Base-by-base conservation (phyloP, 2,329 filamentous ascomycete genomes). In the Colletotrichum caudatum region DNA sequence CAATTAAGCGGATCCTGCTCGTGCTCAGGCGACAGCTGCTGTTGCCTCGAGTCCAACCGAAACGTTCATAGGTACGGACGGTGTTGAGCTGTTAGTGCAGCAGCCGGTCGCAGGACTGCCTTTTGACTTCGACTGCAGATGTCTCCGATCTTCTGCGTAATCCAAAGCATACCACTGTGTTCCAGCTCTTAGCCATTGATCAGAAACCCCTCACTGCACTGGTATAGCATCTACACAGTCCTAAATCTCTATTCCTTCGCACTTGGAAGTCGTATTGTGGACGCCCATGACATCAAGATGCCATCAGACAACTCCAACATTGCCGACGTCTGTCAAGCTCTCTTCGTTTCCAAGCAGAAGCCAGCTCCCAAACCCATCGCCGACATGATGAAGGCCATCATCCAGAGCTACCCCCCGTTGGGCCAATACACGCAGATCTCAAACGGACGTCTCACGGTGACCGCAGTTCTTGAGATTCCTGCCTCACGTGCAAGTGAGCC, bases 371-470 rank as follows among this genome's bases (percentile, higher is more conserved):
- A 72, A 35, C 64, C 73, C 39, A 67, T 78, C 57, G 5, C 76
- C 51, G 76, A 79, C 64, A 74, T 71, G 2, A 85, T 84, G 81
- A 80, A 79, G 8, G 78, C 80, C 46, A 75, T 77, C 16, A 74
- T 88, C 23, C 83, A 84, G 29, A 85, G 84, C 71, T 91, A 90
- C 76, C 95, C 95, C 16, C 89, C 94, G 1, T 81, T 97, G 63
- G 93, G 91, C 2, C 93, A 95, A 78, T 87, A 93, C 33, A 94
- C 93, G 1, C 85, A 88, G 60, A 77, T 93, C 26, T 80, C 84
- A 35, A 78, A 79, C 26, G 77, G 77, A 2, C 75, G 86, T 76
- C 83, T 92, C 50, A 78, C 80, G 1, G 91, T 98, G 75, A 91
- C 88, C 0, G 91, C 92, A 8, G 81, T 95, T 16, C 84, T 97